Evolutionary conservation across 176 grass and related monocot genomes (phyloP).

Genomic region (Triticum monococcum): DNA sequence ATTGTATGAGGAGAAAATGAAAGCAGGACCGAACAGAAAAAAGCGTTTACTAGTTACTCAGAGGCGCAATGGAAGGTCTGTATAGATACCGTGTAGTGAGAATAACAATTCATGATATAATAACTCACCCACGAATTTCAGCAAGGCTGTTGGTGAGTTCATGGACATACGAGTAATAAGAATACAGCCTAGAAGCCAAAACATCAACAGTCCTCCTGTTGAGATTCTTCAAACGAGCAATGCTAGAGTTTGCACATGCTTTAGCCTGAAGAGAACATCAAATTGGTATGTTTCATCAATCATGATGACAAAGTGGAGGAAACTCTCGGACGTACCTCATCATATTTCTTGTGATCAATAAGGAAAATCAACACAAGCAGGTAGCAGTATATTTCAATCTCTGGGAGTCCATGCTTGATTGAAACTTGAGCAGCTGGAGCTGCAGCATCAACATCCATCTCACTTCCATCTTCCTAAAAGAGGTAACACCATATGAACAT

Average conservation of each 20-base stretch:
- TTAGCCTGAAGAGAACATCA: conserved; percentile 58
- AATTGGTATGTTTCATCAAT: neutral
- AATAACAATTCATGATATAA: conserved; percentile 11
- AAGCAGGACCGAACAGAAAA: neutral
- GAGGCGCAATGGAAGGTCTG: neutral
- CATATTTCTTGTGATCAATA: conserved; percentile 71
- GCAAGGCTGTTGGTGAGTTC: conserved; percentile 79
- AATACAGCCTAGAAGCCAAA: conserved; percentile 71
- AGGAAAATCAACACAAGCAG: conserved; percentile 81
- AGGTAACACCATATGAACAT: neutral
- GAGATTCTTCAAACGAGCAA: conserved; percentile 71
- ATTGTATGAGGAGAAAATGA: conserved; percentile 17
- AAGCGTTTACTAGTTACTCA: neutral
- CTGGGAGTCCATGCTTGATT: conserved; percentile 58
- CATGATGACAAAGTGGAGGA: neutral
- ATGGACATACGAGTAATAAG: conserved; percentile 71
- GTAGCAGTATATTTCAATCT: conserved; percentile 91
- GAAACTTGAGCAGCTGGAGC: conserved; percentile 42
- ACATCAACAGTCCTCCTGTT: conserved; percentile 92
- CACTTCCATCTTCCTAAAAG: conserved; percentile 61
- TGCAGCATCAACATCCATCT: conserved; percentile 74
- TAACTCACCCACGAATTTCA: conserved; percentile 83
- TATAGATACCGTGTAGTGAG: neutral
- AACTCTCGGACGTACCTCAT: conserved; percentile 43
- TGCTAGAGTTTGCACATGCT: conserved; percentile 67